Evolutionary conservation across 208 protist genomes (phyloP), one percentile per base, ranked within the genome.

Genomic region (Trypanosoma scelopori): DNA sequence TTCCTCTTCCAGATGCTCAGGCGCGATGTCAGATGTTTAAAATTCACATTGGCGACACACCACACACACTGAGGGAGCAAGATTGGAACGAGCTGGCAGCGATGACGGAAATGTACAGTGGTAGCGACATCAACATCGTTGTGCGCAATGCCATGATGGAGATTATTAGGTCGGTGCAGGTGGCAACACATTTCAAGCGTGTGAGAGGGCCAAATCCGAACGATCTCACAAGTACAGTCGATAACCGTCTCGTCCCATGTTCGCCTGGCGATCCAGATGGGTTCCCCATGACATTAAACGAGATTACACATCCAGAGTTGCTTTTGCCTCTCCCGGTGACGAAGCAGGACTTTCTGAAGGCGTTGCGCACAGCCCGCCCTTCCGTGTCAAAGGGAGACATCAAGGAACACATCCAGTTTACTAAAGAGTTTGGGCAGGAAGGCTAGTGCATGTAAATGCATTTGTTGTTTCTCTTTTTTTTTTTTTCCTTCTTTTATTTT

Each of bases 141-240:
- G 97, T 99, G 28, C 94, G 97, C 20, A 98, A 99, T 59, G 98
- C 98, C 1, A 79, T 99, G 41, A 99, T 99, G 97, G 87, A 98
- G 76, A 98, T 98, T 39, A 82, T 99, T 51, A 82, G 98, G n/a
- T 93, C 84, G 5, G 75, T 99, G 39, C 97, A 99, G 81, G 78
- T 84, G n/a, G 96, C 98, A 5, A 99, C 97, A 13, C 97, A 99
- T 74, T 99, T 99, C 76, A 98, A 98, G 78, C 71, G 69, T 59
- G 93, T 98, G 4, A 57, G 47, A 4, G 94, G 87, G 9, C 91
- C 87, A 25, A 84, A 84, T 48, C 82, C 82, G 22, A 76, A 80
- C 16, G 85, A 97, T 70, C 89, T 90, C 0, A 85, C 78, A 7
- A 73, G 73, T 32, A 90, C 76, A 3, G 70, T 85, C 0, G 83